Evolutionary conservation across 176 grass and related monocot species (phyloP), one percentile per base, ranked within the genome.

Genomic region (bread wheat (Triticum aestivum)): DNA sequence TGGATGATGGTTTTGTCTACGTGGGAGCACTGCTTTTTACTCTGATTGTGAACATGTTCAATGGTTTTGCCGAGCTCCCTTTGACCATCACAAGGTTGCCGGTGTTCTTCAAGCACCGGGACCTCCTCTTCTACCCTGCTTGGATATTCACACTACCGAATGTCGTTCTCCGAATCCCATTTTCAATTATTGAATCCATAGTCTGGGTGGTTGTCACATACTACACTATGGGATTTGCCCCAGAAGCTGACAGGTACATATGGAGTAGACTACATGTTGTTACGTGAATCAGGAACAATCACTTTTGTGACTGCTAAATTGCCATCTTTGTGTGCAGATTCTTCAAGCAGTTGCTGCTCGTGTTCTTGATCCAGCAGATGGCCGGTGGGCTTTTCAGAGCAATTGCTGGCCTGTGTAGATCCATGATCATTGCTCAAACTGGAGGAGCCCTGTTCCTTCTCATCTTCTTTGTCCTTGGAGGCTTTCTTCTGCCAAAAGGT

Each of bases 401-500:
- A 79, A 89, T 83, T 29, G 94, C 97, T 9, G 97, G 92, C 76
- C 51, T 99, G 72, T 95, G 92, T 66, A 93, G 97, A 75, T 93
- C 94, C 67, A 96, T 94, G 97, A 95, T 96, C 68, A 92, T 99
- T 87, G 87, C 97, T 85, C 86, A 90, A 70, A 96, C 97, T n/a
- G 97, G 92, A 65, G 97, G 97, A 77, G 97, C 94, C 64, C 87
- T 99, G 11, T 91, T 84, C 86, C 82, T 99, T 78, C 97, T 96
- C 83, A 21, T 91, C 30, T 93, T 99, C 75, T 96, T 99, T 86
- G 84, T 88, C 82, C 94, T 99, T 81, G 97, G 90, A 85, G 97
- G 97, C 9, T 99, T 99, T 92, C 92, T 99, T 67, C 82, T 99
- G 9, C 97, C 94, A 71, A 99, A 93, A 99, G 89, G 97, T 99